Base-by-base conservation (phyloP, 192 early-diverging fungal species). In the Coemansia sp. region DNA sequence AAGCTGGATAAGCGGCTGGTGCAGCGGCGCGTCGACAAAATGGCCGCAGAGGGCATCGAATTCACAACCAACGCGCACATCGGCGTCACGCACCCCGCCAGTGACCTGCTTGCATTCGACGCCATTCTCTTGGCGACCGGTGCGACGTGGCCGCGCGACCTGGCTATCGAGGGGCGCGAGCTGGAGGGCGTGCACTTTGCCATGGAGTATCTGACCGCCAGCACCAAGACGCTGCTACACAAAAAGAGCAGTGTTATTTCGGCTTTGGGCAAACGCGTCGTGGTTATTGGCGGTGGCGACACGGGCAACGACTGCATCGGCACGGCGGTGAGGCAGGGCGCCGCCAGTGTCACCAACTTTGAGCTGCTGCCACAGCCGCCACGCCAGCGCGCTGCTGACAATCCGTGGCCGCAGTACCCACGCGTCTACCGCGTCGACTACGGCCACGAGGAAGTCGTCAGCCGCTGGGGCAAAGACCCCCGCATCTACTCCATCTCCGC, bases 221-320 rank as follows among this genome's bases (percentile, higher is more conserved):
- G 92, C 81, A 97, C 95, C 16, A 92, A 95, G 83, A 85, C 84
- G 29, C 84, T 99, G 42, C 77, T 99, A 40, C 73, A 81, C 59
- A 88, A 94, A 76, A 88, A 86, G 51, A 35, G n/a, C 14, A 14
- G 33, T 3, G 79, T 99, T 65, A 81, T 99, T 65, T 88, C 78
- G 63, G 96, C 95, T 10, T 93, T 94, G 71, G 96, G 88, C 79
- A 95, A 95, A 84, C 82, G 92, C 64, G 97, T 99, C 0, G 85
- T 99, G 62, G 95, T 99, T 24, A 97, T 99, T 87, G 97, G 97
- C 78, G 97, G 94, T 68, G 97, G 97, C 62, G 97, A 98, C 75
- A 99, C 97, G 11, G 96, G 94, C 70, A 94, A 90, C 70, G 97
- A 99, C 73, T 98, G 96, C 80, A 94, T 97, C 59, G 97, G 90